Base-by-base conservation (phyloP, 495 filamentous ascomycete species). In the Lasiosphaeria miniovina region DNA sequence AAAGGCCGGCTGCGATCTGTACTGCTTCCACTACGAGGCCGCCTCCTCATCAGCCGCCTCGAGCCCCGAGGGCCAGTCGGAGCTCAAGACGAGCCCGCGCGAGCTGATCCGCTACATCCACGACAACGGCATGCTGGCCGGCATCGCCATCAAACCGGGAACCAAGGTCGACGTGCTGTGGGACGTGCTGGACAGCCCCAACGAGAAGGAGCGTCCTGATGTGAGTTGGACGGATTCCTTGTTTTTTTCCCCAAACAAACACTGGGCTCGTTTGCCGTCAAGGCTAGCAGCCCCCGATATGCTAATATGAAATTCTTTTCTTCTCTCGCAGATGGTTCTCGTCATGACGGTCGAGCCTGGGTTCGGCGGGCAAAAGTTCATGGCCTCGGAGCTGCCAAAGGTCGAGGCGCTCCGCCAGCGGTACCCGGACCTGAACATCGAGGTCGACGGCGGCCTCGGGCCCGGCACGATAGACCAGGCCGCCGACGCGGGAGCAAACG, bases 1-100 rank as follows among this genome's bases (percentile, higher is more conserved):
- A 69, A 84, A 87, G 33, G 94, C 93, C 43, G 94, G 94, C 24
- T 97, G 93, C 77, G 93, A 98, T 71, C 84, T 98, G 8, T 98
- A 98, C 80, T 97, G 93, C 81, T 98, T 98, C 81, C 94, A 98
- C 79, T 96, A 98, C 75, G 94, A 98, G 77, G 94, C 94, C n/a
- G 95, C 94, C 52, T 49, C 57, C 65, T 93, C 89, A 43, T 89
- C 89, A 52, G 91, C 90, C 10, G 92, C 94, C 62, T 88, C 90
- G 72, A 81, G 82, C 43, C 91, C 92, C 50, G 84, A 88, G 57
- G 85, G 78, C 45, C 82, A 75, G 53, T 83, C 84, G 5, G 85
- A 86, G 43, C 72, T 71, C 43, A 83, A 80, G 55, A 98, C 94
- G 9, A 88, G 74, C 64, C 93, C 94, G 9, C 84, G 84, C 64